Conservation (phyloP, 805 yeast genomes). For the Hanseniaspora clermontiae region DNA sequence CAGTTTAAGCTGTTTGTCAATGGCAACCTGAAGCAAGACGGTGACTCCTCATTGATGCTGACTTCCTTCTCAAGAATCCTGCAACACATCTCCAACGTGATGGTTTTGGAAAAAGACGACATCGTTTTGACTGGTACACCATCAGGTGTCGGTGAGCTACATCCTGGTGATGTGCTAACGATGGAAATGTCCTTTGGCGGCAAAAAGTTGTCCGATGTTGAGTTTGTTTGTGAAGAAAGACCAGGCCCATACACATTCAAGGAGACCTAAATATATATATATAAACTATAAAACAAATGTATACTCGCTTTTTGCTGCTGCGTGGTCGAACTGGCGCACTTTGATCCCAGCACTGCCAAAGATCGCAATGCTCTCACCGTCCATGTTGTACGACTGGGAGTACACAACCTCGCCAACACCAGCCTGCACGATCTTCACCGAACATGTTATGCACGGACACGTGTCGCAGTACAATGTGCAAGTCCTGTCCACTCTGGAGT, state of each 20-base stretch:
- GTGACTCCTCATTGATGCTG: conserved; percentile 69
- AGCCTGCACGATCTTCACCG: conserved; percentile 85
- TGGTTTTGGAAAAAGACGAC: conserved; percentile 87
- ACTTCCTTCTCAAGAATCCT: conserved; percentile 75
- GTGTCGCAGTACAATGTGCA: conserved; percentile 84
- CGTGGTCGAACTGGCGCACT: conserved; percentile 44
- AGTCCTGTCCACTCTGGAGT: conserved; percentile 51
- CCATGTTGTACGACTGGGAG: conserved; percentile 89
- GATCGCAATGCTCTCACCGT: conserved; percentile 56
- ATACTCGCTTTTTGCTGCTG: not conserved
- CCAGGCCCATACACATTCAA: conserved; percentile 50
- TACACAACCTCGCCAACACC: conserved; percentile 89
- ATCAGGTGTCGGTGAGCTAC: conserved; percentile 81
- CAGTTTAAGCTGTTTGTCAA: conserved; percentile 39
- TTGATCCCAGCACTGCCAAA: conserved; percentile 60
- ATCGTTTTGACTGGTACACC: conserved; percentile 93
- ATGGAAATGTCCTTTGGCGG: conserved; percentile 53
- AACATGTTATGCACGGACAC: conserved; percentile 92
- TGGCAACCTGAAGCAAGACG: conserved; percentile 58
- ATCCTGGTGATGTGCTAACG: conserved; percentile 63
- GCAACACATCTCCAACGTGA: conserved; percentile 68
- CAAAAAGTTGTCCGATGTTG: conserved; percentile 38
- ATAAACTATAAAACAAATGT: not conserved
- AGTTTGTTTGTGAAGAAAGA: conserved; percentile 31
- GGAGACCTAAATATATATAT: conserved; percentile 26